Conservation (phyloP, 2,329 filamentous ascomycete genomes). For the Dactylellina leptospora region DNA sequence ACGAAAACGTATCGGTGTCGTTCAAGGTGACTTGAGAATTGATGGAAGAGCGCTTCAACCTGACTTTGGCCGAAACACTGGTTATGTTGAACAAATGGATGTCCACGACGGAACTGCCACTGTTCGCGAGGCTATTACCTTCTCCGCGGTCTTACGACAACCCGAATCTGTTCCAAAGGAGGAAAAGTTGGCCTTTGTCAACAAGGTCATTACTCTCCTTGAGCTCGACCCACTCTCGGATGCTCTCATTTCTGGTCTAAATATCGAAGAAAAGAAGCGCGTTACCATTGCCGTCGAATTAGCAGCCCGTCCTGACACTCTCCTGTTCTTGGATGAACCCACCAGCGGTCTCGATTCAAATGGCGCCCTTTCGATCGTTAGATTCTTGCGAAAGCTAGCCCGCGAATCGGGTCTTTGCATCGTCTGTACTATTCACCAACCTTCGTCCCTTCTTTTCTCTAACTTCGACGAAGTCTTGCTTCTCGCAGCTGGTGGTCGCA, state of each 20-base stretch:
- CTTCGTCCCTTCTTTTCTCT: slow-evolving; percentile 73
- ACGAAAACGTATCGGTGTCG: slow-evolving; percentile 72
- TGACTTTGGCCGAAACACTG: slow-evolving; percentile 74
- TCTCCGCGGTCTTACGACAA: slow-evolving; percentile 73
- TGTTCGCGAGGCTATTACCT: slow-evolving; percentile 74
- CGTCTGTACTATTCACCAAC: slow-evolving; percentile 78
- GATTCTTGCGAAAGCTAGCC: slow-evolving; percentile 74
- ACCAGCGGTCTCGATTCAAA: slow-evolving; percentile 76
- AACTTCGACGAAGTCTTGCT: slow-evolving; percentile 78
- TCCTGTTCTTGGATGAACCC: slow-evolving; percentile 77
- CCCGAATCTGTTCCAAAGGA: slow-evolving; percentile 65
- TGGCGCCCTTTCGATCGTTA: slow-evolving; percentile 73
- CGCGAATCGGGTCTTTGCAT: slow-evolving; percentile 73
- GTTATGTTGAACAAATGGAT: slow-evolving; percentile 77
- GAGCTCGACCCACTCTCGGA: slow-evolving; percentile 74
- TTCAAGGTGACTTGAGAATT: slow-evolving; percentile 76
- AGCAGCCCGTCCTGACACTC: slow-evolving; percentile 72
- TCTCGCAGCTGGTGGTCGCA: slow-evolving; percentile 73
- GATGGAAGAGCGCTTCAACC: slow-evolving; percentile 70
- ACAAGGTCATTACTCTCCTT: slow-evolving; percentile 72
- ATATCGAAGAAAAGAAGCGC: slow-evolving; percentile 75
- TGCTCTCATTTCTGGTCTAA: slow-evolving; percentile 69
- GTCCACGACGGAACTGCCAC: slow-evolving; percentile 74
- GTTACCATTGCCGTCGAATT: slow-evolving; percentile 78
- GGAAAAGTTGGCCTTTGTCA: slow-evolving; percentile 73